Base-by-base conservation (phyloP, 1,284 basidiomycete species). In the Papiliotrema nemorosa region DNA sequence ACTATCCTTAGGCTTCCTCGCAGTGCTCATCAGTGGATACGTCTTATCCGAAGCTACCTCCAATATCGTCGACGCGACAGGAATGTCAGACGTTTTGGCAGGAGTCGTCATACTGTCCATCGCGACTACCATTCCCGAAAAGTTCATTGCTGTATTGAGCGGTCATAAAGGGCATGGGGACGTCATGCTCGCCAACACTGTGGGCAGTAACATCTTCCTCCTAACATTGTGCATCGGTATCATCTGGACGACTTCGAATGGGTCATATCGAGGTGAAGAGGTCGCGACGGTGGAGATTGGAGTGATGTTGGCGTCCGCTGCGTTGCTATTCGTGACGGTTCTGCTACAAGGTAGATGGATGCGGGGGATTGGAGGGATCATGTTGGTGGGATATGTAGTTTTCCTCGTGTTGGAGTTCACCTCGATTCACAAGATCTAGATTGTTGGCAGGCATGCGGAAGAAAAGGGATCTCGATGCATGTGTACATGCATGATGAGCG, bases 141-240 rank as follows among this genome's bases (percentile, higher is more conserved):
- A 72, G 52, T 46, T 66, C 18, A 61, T 72, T 10, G 64, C 65
- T 10, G 54, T 64, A 39, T 55, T 67, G 35, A 58, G 56, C 5
- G 70, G 64, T 2, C 50, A 54, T 2, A 57, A 63, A 26, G 56
- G 58, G 27, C 63, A 67, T n/a, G 52, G 53, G 35, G 64, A 63
- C 25, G 60, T 70, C 41, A 52, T 72, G 37, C 54, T 67, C 52
- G 68, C 67, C 18, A 67, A 65, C 27, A 67, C 67, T 0, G 68
- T 70, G 16, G 70, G 70, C 6, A 63, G 60, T 50, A 69, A 70
- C 49, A 58, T 69, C n/a, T 70, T 70, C 52, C 57, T 72, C 7
- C 58, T 69, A 20, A 66, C 68, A 0, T 54, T 72, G 2, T 67
- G 66, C 47, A 56, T 70, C 1, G 70, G 68, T 22, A 53, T 72